These are phyloP conservation scores for Scedosporium boydii DNA, from an alignment of 2,329 filamentous ascomycete species.

Conservation along the genomic window DNA sequence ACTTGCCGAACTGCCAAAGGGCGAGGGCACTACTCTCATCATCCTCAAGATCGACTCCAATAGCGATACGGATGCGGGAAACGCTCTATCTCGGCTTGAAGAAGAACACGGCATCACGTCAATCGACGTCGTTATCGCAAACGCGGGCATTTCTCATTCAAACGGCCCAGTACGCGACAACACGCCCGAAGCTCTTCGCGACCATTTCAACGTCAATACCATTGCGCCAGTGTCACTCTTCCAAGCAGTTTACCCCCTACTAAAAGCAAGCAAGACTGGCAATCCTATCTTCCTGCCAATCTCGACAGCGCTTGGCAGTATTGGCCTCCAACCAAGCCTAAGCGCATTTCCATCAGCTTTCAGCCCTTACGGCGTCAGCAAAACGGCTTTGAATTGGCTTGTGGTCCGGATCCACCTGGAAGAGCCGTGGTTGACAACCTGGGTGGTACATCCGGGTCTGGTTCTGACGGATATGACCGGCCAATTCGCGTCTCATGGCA, in stretches of 20 bases:
- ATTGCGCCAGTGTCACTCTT: conserved; percentile 5
- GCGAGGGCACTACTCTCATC: conserved; percentile 23
- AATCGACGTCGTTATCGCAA: conserved; percentile 42
- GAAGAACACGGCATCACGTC: conserved; percentile 23
- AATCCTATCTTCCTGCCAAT: conserved; percentile 18
- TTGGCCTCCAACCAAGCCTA: conserved; percentile 13
- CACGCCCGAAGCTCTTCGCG: conserved; percentile 23
- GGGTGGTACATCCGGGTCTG: conserved; percentile 9
- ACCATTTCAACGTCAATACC: conserved; percentile 30
- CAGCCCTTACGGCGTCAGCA: conserved; percentile 12
- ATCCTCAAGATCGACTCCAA: conserved; percentile 31
- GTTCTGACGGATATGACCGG: conserved; percentile 5
- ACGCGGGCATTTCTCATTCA: conserved; percentile 32
- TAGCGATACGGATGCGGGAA: conserved; percentile 20
- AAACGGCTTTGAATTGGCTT: conserved; percentile 13
- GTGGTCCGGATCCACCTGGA: conserved; percentile 13
- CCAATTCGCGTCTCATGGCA: background rate
- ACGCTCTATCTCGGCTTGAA: conserved; percentile 21
- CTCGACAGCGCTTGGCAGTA: conserved; percentile 15
- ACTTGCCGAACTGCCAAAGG: conserved; percentile 26
- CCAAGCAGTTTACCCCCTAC: conserved; percentile 17
- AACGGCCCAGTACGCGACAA: conserved; percentile 21
- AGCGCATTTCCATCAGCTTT: background rate
- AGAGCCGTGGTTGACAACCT: conserved; percentile 15
- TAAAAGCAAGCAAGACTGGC: conserved; percentile 12